Base-by-base conservation (phyloP, 78 protist species). In the Dictyostelium discoideum region DNA sequence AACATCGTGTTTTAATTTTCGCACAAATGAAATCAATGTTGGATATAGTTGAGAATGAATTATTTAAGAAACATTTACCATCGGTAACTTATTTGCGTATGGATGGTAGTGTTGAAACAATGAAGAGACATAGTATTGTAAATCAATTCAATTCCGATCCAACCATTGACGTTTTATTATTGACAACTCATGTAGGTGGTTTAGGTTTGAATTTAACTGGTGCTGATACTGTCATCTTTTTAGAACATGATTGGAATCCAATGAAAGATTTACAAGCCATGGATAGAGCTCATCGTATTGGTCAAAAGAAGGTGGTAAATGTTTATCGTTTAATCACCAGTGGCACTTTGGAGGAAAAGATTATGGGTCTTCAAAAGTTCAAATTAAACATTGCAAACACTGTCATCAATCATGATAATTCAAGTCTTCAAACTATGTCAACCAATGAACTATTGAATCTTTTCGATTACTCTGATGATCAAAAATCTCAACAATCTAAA, bases 231-330 rank as follows among this genome's bases (percentile, higher is more conserved):
- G 99, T 99, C 37, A 92, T 99, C 85, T 99, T 99, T 84, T 16
- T 96, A 37, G 99, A 99, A 78, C 99, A 98, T 93, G 99, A 98
- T 92, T 99, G 99, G 99, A 99, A 99, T 88, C 99, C 99, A 69
- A 90, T 63, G 96, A 85, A 92, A 29, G 99, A 99, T 94, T 85
- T 97, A 74, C 97, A 99, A 93, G 99, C 99, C 39, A 97, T 98
- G 99, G 99, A 98, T 65, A 96, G 99, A 26, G 98, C 99, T 1
- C 99, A 98, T 85, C 93, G 99, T 48, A 92, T 98, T 44, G 99
- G 99, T n/a, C 99, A 99, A 87, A 97, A 26, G 84, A 85, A 92
- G 37, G 94, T 76, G 3, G 99, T 99, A 57, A 96, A 85, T 84
- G 99, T 99, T 20, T 99, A 98, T 92, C 97, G 99, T 40, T 94